phyloP scores from a whole-genome alignment of 441 rosid genomes.

The Erysimum pusillum region DNA sequence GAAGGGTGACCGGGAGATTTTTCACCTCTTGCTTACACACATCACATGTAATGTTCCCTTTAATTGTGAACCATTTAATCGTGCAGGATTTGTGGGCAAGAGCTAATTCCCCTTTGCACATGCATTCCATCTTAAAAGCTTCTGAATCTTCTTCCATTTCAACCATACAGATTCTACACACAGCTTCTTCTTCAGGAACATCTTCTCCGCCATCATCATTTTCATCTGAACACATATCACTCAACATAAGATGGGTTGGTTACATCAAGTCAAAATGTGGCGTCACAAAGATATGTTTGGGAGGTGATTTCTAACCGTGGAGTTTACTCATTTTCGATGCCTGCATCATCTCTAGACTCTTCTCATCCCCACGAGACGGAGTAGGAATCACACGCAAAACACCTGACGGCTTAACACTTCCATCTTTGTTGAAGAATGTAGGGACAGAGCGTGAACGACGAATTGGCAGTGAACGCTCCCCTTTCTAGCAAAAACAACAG shows the following conservation, averaged over 20 bases:
- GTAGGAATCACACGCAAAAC: conserved; percentile 82
- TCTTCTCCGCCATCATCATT: conserved; percentile 68
- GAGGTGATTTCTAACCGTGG: conserved; percentile 21
- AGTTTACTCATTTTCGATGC: conserved; percentile 58
- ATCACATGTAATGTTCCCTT: conserved; percentile 94
- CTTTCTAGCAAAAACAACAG: conserved; percentile 25
- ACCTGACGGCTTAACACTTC: conserved; percentile 64
- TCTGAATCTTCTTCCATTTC: conserved; percentile 93
- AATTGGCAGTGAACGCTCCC: conserved; percentile 38
- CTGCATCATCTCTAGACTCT: conserved; percentile 47
- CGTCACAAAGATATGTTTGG: not conserved
- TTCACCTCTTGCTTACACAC: conserved; percentile 91
- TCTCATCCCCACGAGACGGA: conserved; percentile 67
- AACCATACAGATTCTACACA: conserved; percentile 90
- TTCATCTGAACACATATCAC: conserved; percentile 42
- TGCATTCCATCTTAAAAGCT: conserved; percentile 95
- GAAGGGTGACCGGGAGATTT: conserved; percentile 91
- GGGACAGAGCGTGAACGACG: conserved; percentile 88
- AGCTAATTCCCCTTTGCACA: conserved; percentile 98
- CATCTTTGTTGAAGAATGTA: conserved; percentile 60
- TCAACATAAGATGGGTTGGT: conserved; percentile 14
- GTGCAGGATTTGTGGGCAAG: conserved; percentile 91
- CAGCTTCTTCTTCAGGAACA: conserved; percentile 94
- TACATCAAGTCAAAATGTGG: not conserved
- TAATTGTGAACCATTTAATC: conserved; percentile 94